A percentile compares a stretch with the other conserved stretches of the same genome.
Conservation (phyloP, 129 eudicot genomes). For the Flaveria robusta region DNA sequence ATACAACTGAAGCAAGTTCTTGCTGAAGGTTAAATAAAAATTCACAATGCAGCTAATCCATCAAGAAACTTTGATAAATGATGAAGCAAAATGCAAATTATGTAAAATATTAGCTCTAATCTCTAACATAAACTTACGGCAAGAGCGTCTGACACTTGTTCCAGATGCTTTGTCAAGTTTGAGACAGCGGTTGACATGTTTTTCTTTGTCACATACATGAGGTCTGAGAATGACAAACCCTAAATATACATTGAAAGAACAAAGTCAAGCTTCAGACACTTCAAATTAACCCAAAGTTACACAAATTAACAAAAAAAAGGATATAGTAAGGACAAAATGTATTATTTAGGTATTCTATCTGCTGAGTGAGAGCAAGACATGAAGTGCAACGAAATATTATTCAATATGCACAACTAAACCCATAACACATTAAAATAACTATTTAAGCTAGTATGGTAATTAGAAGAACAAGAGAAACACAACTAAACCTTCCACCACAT, state of each 20-base stretch:
- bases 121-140: slow-evolving; percentile 55
- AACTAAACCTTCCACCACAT: slow-evolving; percentile 95
- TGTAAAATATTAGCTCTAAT: not conserved
- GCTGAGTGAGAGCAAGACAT: slow-evolving; percentile 16
- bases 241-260: slow-evolving; percentile 34
- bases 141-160: slow-evolving; percentile 78
- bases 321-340: not conserved
- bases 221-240: slow-evolving; percentile 85
- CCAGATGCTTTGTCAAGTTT: slow-evolving; percentile 81
- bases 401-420: not conserved
- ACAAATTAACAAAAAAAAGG: not conserved
- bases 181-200: slow-evolving; percentile 78
- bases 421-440: not conserved
- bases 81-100: slow-evolving; percentile 3
- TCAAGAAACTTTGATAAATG: slow-evolving; percentile 18
- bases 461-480: slow-evolving; percentile 2
- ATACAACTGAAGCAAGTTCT: slow-evolving; percentile 13
- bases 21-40: not conserved
- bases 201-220: slow-evolving; percentile 88
- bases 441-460: slow-evolving; percentile 6
- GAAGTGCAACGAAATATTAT: not conserved
- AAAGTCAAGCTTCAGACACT: slow-evolving; percentile 17
- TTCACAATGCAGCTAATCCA: not conserved
- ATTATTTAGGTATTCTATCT: slow-evolving; percentile 17
- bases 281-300: not conserved